phyloP scores from a whole-genome alignment of 2,329 filamentous ascomycete species.

The Aspergillus sp. region DNA sequence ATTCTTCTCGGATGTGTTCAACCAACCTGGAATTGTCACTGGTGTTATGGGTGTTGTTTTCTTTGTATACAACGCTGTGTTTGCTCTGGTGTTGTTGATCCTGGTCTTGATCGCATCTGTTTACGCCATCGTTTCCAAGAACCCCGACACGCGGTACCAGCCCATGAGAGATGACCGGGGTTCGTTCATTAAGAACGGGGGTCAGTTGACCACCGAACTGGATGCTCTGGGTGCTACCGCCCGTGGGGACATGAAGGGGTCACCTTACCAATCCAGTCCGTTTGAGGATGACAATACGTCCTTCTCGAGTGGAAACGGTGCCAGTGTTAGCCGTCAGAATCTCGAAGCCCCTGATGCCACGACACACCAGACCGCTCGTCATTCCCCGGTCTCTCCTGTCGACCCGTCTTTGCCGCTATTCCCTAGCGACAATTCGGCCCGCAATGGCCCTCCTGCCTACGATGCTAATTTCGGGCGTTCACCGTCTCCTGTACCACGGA shows the following conservation, averaged over 20 bases:
- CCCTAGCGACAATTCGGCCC: conserved; percentile 43
- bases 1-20: conserved; percentile 84
- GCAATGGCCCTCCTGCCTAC: conserved; percentile 45
- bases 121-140: conserved; percentile 85
- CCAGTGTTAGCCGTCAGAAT: conserved; percentile 54
- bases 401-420: conserved; percentile 51
- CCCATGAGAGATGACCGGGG: conserved; percentile 95
- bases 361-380: conserved; percentile 32
- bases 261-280: conserved; percentile 59
- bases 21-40: conserved; percentile 77
- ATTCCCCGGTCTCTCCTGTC: conserved; percentile 52
- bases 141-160: conserved; percentile 92
- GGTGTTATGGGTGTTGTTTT: conserved; percentile 88
- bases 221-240: conserved; percentile 88
- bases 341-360: conserved; percentile 37
- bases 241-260: conserved; percentile 71
- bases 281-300: conserved; percentile 73
- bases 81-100: conserved; percentile 77
- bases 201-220: conserved; percentile 80
- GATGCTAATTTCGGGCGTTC: conserved; percentile 27
- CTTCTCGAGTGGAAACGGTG: conserved; percentile 55
- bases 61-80: conserved; percentile 83
- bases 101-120: conserved; percentile 76
- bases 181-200: conserved; percentile 96
- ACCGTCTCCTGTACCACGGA: conserved; percentile 37